phyloP scores from a whole-genome alignment of 768 basidiomycete species.

The Suillus luteus region DNA sequence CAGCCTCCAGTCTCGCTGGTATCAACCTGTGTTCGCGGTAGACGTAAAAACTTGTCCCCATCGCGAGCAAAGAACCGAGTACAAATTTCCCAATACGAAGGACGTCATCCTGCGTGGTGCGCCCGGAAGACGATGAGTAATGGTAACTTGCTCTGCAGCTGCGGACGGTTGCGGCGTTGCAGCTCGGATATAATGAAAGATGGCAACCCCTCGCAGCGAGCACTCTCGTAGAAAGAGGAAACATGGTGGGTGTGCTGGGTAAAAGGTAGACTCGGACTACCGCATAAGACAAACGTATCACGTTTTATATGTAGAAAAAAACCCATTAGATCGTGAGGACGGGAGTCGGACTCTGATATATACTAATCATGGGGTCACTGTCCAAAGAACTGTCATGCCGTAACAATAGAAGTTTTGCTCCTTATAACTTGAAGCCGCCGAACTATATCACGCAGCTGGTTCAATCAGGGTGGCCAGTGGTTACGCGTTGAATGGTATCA shows the following conservation, averaged over 20 bases:
- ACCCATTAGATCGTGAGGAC: not conserved
- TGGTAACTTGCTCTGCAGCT: not conserved
- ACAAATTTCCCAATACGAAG: constrained; percentile 17
- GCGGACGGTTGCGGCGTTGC: not conserved
- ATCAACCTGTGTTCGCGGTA: constrained; percentile 4
- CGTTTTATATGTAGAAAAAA: not conserved
- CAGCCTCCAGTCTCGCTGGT: constrained; percentile 11
- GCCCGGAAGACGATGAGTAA: not conserved
- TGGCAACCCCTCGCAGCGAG: not conserved
- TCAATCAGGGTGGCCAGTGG: not conserved
- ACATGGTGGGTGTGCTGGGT: not conserved
- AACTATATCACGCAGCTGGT: not conserved
- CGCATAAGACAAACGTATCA: constrained; percentile 1
- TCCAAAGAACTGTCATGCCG: not conserved
- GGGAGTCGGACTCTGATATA: too few relatives aligned
- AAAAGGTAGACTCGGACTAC: not conserved
- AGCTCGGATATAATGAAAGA: not conserved
- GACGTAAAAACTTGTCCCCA: constrained; percentile 26
- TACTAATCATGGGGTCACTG: not conserved
- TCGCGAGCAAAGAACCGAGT: constrained; percentile 20
- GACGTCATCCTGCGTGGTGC: constrained; percentile 12
- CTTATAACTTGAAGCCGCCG: not conserved
- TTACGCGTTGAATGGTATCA: not conserved
- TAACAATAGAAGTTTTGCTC: not conserved
- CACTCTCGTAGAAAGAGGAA: not conserved